Conservation (phyloP, 108 stramenopile species). For the Pinguiococcus pyrenoidosus region DNA sequence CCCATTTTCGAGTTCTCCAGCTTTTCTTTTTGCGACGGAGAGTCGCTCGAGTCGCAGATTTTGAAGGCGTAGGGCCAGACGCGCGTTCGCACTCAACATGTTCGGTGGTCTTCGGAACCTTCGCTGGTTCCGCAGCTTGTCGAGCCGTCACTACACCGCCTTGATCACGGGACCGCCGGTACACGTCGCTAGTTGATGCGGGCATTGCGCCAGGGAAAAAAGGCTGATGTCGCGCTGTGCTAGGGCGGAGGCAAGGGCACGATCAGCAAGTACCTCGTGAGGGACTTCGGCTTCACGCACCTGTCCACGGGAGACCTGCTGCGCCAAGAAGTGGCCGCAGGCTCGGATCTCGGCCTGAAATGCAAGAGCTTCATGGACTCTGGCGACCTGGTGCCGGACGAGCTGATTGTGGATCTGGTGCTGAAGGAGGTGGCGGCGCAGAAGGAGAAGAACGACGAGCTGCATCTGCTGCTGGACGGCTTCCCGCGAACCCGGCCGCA, state of each 20-base stretch:
- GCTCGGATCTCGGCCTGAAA: slow-evolving; percentile 54
- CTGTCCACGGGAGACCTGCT: slow-evolving; percentile 88
- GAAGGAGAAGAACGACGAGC: slow-evolving; percentile 30
- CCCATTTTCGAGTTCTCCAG: too few relatives aligned
- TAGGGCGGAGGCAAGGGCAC: slow-evolving; percentile 98
- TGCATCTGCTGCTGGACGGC: slow-evolving; percentile 73
- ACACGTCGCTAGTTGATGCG: too few relatives aligned
- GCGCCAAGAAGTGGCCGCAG: slow-evolving; percentile 63
- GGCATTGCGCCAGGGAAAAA: too few relatives aligned
- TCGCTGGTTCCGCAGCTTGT: too few relatives aligned
- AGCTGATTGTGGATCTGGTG: slow-evolving; percentile 74
- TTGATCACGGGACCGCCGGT: too few relatives aligned
- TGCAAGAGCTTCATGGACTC: slow-evolving; percentile 26
- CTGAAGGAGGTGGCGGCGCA: slow-evolving; percentile 49
- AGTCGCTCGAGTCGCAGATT: too few relatives aligned
- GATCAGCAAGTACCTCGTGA: slow-evolving; percentile 70
- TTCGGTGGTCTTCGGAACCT: too few relatives aligned
- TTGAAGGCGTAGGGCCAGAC: too few relatives aligned
- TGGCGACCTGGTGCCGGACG: slow-evolving; percentile 74
- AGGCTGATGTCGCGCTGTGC: too few relatives aligned
- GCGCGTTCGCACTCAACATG: too few relatives aligned
- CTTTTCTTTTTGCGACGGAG: too few relatives aligned
- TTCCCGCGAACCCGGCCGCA: slow-evolving; percentile 87
- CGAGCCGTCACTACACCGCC: too few relatives aligned
- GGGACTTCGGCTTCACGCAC: slow-evolving; percentile 59